Evolutionary conservation across 2,329 filamentous ascomycete species (phyloP).

Genomic region (Colletotrichum lindemuthianum): DNA sequence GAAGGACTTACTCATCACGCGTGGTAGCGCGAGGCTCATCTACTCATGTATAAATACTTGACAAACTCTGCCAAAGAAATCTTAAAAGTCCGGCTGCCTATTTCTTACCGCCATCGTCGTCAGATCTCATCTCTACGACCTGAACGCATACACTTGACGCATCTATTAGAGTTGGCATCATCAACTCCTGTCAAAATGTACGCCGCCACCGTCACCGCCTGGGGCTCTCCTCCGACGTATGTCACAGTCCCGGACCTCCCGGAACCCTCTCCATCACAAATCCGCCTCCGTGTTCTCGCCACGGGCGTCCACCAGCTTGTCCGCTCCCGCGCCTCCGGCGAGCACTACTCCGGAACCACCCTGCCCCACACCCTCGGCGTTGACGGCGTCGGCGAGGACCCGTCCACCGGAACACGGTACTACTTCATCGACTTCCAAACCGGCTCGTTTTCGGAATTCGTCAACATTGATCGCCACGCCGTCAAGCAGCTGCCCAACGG

Average conservation of each 20-base stretch:
- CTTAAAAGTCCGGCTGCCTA: too few relatives aligned
- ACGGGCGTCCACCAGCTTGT: constrained; percentile 64
- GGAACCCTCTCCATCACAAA: constrained; percentile 51
- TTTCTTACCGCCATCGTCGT: background rate
- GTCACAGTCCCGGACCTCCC: constrained; percentile 44
- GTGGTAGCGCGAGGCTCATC: too few relatives aligned
- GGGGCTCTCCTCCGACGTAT: constrained; percentile 45
- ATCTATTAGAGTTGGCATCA: background rate
- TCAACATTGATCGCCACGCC: constrained; percentile 56
- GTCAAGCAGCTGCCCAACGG: constrained; percentile 53
- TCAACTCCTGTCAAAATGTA: constrained; percentile 42
- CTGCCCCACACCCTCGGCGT: constrained; percentile 63
- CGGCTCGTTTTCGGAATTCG: constrained; percentile 57
- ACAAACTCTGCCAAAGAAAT: too few relatives aligned
- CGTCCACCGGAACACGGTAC: constrained; percentile 56
- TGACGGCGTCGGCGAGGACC: constrained; percentile 61
- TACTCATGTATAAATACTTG: too few relatives aligned
- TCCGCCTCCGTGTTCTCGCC: constrained; percentile 58
- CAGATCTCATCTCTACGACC: background rate
- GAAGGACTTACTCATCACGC: too few relatives aligned
- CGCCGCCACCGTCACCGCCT: constrained; percentile 51
- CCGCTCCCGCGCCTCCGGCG: constrained; percentile 60
- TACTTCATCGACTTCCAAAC: constrained; percentile 55
- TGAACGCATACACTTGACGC: background rate
- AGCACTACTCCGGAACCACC: constrained; percentile 61